Evolutionary conservation across 2,329 filamentous ascomycete species (phyloP), one percentile per base, ranked within the genome.

Genomic region (Colletotrichum tropicicola): DNA sequence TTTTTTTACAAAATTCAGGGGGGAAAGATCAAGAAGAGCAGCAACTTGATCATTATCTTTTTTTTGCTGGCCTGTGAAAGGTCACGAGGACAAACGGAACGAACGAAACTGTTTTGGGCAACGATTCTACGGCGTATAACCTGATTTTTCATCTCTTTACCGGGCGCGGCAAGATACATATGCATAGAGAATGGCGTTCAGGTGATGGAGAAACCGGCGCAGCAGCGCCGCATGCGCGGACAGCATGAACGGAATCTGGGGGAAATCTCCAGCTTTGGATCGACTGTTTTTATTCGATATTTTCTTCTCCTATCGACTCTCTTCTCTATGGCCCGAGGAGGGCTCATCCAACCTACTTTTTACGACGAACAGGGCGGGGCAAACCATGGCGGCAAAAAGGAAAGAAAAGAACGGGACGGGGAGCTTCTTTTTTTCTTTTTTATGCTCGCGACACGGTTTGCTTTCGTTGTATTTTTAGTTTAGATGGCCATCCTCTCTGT

Each of bases 161-260:
- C 28, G 56, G 41, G 54, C 54, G 23, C 45, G 54, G 48, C 61
- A 53, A 61, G 56, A 51, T n/a, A 59, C 25, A 65, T 23, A 49
- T 60, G 61, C 61, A 65, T 65, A 65, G 35, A 65, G 49, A 61
- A 21, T 5, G 61, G 61, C 56, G 61, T 65, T 65, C n/a, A 27
- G 48, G 25, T 13, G 12, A 21, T 35, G 19, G 30, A 39, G 5
- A 30, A 45, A 53, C 32, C 17, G 55, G 60, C 60, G 60, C 25
- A 54, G 35, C 12, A 43, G 21, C 6, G 45, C 25, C 23, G 30
- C 17, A n/a, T n/a, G n/a, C n/a, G n/a, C n/a, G n/a, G n/a, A n/a
- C n/a, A n/a, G n/a, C n/a, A n/a, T n/a, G n/a, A 28, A 37, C 32
- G 59, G 44, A 44, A 12, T 17, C 47, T 21, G 47, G 30, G 15